These are phyloP conservation scores for Monosporozyma servazzii DNA, from an alignment of 805 yeast genomes.

Conservation along the genomic window DNA sequence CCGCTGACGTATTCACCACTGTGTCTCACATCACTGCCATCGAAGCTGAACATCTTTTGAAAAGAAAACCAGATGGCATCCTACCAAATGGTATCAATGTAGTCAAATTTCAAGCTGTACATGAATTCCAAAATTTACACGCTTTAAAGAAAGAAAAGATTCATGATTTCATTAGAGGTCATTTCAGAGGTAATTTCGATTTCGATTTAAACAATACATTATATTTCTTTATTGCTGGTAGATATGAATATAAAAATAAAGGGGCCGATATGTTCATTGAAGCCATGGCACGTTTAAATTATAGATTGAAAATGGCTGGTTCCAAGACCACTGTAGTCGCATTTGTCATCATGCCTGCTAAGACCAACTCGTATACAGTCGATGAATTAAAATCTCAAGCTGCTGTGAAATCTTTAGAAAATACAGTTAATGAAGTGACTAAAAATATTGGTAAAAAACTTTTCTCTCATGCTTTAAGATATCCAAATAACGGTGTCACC, in stretches of 20 bases:
- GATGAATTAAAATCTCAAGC: constrained; percentile 96
- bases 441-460: constrained; percentile 74
- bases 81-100: constrained; percentile 95
- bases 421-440: constrained; percentile 81
- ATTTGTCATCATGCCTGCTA: constrained; percentile 97
- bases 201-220: constrained; percentile 89
- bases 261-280: constrained; percentile 96
- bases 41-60: constrained; percentile 85
- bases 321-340: constrained; percentile 93
- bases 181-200: constrained; percentile 92
- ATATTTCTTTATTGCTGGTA: constrained; percentile 92
- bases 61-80: constrained; percentile 96
- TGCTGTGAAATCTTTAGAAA: constrained; percentile 82
- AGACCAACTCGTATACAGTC: constrained; percentile 86
- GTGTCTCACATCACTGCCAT: constrained; percentile 96
- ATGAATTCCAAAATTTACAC: constrained; percentile 94
- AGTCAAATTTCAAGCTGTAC: constrained; percentile 92
- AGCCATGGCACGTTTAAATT: constrained; percentile 84
- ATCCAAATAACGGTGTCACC: constrained; percentile 39
- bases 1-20: constrained; percentile 94
- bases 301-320: constrained; percentile 68
- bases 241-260: constrained; percentile 93
- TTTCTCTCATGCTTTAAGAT: constrained; percentile 81
- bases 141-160: constrained; percentile 85
- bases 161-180: constrained; percentile 91